Evolutionary conservation across 257 asterid genomes (phyloP).

Genomic region (Ballota nigra): DNA sequence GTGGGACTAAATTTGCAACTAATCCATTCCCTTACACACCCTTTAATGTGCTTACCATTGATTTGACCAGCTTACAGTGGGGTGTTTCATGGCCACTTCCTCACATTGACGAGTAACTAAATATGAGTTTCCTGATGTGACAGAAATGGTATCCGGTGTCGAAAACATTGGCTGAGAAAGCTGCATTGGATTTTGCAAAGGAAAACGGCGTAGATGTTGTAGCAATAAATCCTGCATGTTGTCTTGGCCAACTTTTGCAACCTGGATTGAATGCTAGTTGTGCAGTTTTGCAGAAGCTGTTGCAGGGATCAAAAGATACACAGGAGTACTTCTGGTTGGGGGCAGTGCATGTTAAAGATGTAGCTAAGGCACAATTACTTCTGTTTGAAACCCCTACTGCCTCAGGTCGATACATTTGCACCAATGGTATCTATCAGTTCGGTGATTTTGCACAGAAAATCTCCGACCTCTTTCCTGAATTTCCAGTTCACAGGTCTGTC

Average conservation of each 20-base stretch:
- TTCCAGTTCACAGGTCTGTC: conserved; percentile 73
- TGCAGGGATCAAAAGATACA: conserved; percentile 72
- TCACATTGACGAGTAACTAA: not conserved
- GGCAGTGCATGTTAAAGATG: conserved; percentile 89
- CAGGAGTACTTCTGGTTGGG: conserved; percentile 92
- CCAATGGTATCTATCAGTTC: conserved; percentile 80
- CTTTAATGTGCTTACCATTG: not conserved
- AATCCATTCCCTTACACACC: not conserved
- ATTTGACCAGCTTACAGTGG: not conserved
- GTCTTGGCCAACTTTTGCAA: conserved; percentile 76
- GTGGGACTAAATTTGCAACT: not conserved
- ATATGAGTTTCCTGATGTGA: not conserved
- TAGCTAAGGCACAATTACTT: conserved; percentile 68
- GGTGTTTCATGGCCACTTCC: not conserved
- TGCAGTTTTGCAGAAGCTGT: conserved; percentile 74
- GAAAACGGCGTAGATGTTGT: conserved; percentile 63
- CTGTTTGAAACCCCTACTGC: conserved; percentile 62
- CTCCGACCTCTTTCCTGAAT: conserved; percentile 58
- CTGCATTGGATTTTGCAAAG: conserved; percentile 79
- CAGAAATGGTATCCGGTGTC: conserved; percentile 96
- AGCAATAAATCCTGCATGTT: conserved; percentile 72
- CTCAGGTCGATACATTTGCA: conserved; percentile 83
- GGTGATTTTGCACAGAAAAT: conserved; percentile 68
- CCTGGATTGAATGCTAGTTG: conserved; percentile 81
- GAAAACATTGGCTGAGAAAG: conserved; percentile 79